These are phyloP conservation scores for Fusarium equiseti DNA, from an alignment of 2,329 filamentous ascomycete genomes.

Conservation along the genomic window DNA sequence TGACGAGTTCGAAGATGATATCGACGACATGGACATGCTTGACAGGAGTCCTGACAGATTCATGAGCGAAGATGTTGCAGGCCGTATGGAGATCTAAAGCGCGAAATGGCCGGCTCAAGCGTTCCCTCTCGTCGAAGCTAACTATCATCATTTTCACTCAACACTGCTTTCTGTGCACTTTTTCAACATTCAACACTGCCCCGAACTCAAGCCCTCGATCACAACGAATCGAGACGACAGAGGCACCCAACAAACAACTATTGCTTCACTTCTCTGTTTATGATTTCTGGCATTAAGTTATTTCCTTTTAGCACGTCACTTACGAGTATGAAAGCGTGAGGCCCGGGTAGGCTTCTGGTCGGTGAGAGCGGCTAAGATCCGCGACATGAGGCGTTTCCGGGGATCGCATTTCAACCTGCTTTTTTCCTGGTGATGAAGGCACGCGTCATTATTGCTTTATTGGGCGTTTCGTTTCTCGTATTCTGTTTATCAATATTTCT, in stretches of 20 bases:
- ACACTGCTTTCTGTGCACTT: slow-evolving; percentile 19
- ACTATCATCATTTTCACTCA: neutral
- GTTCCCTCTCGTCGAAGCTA: neutral
- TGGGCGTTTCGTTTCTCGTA: slow-evolving; percentile 9
- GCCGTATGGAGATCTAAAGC: slow-evolving; percentile 70
- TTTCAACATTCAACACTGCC: slow-evolving; percentile 38
- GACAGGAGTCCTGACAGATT: slow-evolving; percentile 62
- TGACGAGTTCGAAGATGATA: slow-evolving; percentile 63
- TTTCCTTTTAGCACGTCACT: slow-evolving; percentile 27
- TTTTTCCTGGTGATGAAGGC: slow-evolving; percentile 16
- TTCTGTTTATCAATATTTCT: slow-evolving; percentile 23
- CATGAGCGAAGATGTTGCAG: slow-evolving; percentile 73
- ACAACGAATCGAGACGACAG: neutral
- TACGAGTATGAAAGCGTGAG: slow-evolving; percentile 45
- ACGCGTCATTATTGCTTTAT: slow-evolving; percentile 15
- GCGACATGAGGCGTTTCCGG: slow-evolving; percentile 45
- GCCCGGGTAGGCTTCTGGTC: slow-evolving; percentile 51
- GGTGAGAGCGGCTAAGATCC: slow-evolving; percentile 55
- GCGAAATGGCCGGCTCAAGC: slow-evolving; percentile 2
- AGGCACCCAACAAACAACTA: slow-evolving; percentile 25
- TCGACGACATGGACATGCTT: slow-evolving; percentile 57
- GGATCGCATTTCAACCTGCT: slow-evolving; percentile 28
- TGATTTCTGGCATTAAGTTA: slow-evolving; percentile 7
- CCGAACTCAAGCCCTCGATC: slow-evolving; percentile 28
- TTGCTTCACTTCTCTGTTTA: slow-evolving; percentile 23